phyloP scores from a whole-genome alignment of 176 grass and related monocot genomes.

The sorghum (Sorghum bicolor) region DNA sequence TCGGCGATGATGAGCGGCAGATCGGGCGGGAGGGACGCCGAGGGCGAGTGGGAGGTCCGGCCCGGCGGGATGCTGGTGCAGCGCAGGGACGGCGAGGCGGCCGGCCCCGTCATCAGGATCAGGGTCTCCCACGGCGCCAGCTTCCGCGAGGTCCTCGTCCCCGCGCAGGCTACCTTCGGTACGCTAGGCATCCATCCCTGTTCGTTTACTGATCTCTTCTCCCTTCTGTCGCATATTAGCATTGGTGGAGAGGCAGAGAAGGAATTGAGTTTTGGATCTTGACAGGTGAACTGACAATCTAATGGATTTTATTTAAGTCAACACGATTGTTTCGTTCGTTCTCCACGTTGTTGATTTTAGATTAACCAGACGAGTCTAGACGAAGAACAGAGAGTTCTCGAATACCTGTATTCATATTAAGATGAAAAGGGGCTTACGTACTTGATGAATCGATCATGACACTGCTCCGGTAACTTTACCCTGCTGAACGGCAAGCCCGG shows the following conservation, averaged over 20 bases:
- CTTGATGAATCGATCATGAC: neutral
- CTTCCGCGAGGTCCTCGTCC: slow-evolving; percentile 61
- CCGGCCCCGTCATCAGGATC: slow-evolving; percentile 59
- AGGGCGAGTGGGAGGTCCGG: slow-evolving; percentile 74
- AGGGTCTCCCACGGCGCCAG: slow-evolving; percentile 66
- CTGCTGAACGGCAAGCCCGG: neutral
- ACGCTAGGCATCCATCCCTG: neutral
- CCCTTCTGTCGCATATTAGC: neutral
- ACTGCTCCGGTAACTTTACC: slow-evolving; percentile 24
- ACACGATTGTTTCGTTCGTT: neutral
- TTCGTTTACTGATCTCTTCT: neutral
- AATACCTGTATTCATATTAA: neutral
- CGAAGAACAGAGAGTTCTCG: neutral
- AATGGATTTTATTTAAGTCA: neutral
- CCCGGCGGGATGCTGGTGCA: slow-evolving; percentile 94
- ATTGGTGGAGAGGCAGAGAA: neutral
- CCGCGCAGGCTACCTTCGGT: slow-evolving; percentile 85
- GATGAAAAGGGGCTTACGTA: neutral
- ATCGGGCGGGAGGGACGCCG: slow-evolving; percentile 42
- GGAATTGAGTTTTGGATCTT: slow-evolving; percentile 23
- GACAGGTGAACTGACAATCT: slow-evolving; percentile 32
- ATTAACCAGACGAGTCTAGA: neutral
- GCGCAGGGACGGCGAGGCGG: slow-evolving; percentile 58
- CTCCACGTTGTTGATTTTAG: neutral
- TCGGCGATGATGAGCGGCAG: slow-evolving; percentile 33